Base-by-base conservation (phyloP, 768 basidiomycete species). In the Epithele typhae region DNA sequence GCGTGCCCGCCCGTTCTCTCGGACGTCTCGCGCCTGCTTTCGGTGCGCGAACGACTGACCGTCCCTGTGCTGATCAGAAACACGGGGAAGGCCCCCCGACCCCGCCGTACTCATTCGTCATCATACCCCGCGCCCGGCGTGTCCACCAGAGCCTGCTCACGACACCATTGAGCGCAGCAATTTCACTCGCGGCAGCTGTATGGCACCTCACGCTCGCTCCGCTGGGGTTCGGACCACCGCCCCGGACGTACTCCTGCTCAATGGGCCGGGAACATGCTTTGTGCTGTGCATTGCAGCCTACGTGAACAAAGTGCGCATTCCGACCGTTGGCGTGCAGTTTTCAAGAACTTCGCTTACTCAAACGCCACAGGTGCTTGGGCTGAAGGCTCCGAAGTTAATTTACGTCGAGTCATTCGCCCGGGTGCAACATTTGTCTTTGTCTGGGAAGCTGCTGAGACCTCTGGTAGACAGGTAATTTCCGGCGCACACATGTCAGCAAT, bases 391-490 rank as follows among this genome's bases (percentile, higher is more conserved):
- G 5, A 71, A 67, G 33, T 64, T 91, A 23, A 77, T 99, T 42
- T 99, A 96, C 62, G 74, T 97, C 33, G 96, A 98, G 65, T 92
- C 92, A 0, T 96, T 95, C 64, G 93, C 95, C 7, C 84, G 95
- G 5, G 92, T 94, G 2, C 72, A 68, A 17, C 74, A 76, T 1
- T 73, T 97, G 21, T 95, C 91, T 12, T 71, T 94, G 18, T 92
- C 92, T 21, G 95, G 86, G 21, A 90, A 77, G 57, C 69, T 97
- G 27, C 72, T 98, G 22, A 76, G 79, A 38, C 78, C 78, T n/a
- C 68, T 95, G 24, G 92, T 87, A 5, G 92, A 97, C 62, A 75
- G 82, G 89, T 81, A 55, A 53, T 75, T 14, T 30, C n/a, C n/a
- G n/a, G n/a, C n/a, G n/a, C n/a, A n/a, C n/a, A n/a, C n/a, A n/a